Evolutionary conservation across 768 basidiomycete genomes (phyloP).

Genomic region (Lactarius trivialis): DNA sequence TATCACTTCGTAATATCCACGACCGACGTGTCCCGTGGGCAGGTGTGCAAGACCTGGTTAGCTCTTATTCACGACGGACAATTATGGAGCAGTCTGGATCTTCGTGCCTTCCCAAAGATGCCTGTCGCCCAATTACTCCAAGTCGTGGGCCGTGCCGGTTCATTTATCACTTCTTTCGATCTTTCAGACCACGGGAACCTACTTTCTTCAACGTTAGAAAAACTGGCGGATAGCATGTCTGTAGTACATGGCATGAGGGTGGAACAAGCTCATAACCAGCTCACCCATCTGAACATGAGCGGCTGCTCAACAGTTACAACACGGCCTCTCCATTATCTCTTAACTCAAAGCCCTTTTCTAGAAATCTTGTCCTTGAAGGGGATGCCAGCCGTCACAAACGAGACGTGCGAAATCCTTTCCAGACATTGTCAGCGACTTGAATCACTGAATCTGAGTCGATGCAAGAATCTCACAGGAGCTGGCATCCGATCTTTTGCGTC

Average conservation of each 20-base stretch:
- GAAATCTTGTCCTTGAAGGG: slow-evolving; percentile 59
- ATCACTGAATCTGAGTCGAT: slow-evolving; percentile 65
- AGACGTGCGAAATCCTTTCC: slow-evolving; percentile 64
- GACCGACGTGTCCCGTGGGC: slow-evolving; percentile 15
- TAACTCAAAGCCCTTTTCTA: slow-evolving; percentile 57
- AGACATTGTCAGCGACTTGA: slow-evolving; percentile 49
- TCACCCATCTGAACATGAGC: slow-evolving; percentile 63
- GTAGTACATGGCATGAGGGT: slow-evolving; percentile 33
- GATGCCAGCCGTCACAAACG: slow-evolving; percentile 59
- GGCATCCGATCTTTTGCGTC: slow-evolving; percentile 49
- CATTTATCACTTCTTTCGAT: slow-evolving; percentile 58
- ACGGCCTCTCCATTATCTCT: slow-evolving; percentile 59
- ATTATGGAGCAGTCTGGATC: slow-evolving; percentile 66
- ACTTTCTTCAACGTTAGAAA: slow-evolving; percentile 41
- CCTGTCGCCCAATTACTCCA: slow-evolving; percentile 45
- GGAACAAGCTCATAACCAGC: slow-evolving; percentile 49
- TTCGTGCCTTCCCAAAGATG: slow-evolving; percentile 55
- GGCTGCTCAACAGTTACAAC: slow-evolving; percentile 66
- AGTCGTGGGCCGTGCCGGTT: slow-evolving; percentile 49
- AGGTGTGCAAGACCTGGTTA: slow-evolving; percentile 80
- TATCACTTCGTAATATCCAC: not conserved
- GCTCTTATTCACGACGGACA: slow-evolving; percentile 76
- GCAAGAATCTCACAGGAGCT: slow-evolving; percentile 56
- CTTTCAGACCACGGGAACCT: slow-evolving; percentile 55
- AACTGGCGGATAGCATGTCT: slow-evolving; percentile 50